Conservation (phyloP, 768 basidiomycete genomes). For the Lactarius sp. region DNA sequence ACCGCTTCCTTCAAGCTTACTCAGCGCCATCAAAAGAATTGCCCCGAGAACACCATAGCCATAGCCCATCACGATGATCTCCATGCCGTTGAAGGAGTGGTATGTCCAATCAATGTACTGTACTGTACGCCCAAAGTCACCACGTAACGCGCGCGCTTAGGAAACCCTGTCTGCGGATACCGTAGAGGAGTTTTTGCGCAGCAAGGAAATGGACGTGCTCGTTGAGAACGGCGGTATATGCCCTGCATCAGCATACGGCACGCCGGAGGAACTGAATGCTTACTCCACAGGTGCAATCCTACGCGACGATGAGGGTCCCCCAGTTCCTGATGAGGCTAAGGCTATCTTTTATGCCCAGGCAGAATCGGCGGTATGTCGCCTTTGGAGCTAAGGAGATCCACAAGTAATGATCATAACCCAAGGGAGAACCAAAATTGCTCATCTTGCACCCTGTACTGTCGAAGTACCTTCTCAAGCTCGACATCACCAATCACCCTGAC, state of each 20-base stretch:
- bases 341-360: conserved; percentile 5
- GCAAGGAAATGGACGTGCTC: background rate
- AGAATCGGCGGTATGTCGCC: background rate
- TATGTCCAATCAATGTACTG: background rate
- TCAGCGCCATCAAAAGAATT: background rate
- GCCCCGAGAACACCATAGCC: conserved; percentile 1
- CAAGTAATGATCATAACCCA: background rate
- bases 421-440: conserved; percentile 8
- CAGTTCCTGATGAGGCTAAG: background rate
- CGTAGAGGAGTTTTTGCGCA: background rate
- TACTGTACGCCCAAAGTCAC: background rate
- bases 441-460: conserved; percentile 5
- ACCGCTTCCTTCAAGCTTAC: background rate
- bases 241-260: background rate
- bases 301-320: background rate
- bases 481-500: background rate
- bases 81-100: background rate
- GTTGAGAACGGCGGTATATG: conserved; percentile 11
- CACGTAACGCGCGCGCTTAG: background rate
- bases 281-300: conserved; percentile 1
- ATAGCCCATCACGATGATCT: conserved; percentile 18
- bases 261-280: background rate
- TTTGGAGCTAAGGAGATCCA: too few species aligned
- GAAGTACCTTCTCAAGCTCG: conserved; percentile 14
- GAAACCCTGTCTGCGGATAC: conserved; percentile 4